These are phyloP conservation scores for Adansonia grandidieri DNA, from an alignment of 441 rosid species.

Conservation along the genomic window DNA sequence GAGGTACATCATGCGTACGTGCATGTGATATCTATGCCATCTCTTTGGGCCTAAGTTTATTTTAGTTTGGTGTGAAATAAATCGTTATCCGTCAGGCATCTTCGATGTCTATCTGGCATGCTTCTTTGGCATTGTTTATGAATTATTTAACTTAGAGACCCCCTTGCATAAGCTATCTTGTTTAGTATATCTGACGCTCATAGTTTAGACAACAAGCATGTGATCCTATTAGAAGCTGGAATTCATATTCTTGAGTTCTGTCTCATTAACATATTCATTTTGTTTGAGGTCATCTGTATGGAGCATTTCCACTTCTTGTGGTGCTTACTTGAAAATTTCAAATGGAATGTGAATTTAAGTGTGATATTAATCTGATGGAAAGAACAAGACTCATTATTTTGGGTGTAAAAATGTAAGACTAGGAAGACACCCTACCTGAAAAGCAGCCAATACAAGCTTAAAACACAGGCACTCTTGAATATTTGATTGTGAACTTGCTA, in stretches of 20 bases:
- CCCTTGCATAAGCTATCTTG: not conserved
- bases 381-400: not conserved
- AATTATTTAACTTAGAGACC: not conserved
- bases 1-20: constrained; percentile 56
- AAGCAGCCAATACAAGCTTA: not conserved
- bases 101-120: not conserved
- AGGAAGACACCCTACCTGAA: not conserved
- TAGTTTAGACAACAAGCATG: not conserved
- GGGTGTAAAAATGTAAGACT: not conserved
- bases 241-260: not conserved
- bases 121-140: not conserved
- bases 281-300: not conserved
- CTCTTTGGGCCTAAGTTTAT: not conserved
- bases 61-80: not conserved
- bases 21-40: not conserved
- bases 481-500: not conserved
- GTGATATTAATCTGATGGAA: not conserved
- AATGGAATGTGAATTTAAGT: not conserved
- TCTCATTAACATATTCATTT: not conserved
- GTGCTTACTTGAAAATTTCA: not conserved
- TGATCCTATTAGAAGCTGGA: not conserved
- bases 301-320: not conserved
- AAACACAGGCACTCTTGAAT: not conserved
- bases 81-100: not conserved
- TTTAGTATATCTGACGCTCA: not conserved